phyloP scores from a whole-genome alignment of 225 moss, liverwort and hornwort genomes.

The Polytrichum commune region DNA sequence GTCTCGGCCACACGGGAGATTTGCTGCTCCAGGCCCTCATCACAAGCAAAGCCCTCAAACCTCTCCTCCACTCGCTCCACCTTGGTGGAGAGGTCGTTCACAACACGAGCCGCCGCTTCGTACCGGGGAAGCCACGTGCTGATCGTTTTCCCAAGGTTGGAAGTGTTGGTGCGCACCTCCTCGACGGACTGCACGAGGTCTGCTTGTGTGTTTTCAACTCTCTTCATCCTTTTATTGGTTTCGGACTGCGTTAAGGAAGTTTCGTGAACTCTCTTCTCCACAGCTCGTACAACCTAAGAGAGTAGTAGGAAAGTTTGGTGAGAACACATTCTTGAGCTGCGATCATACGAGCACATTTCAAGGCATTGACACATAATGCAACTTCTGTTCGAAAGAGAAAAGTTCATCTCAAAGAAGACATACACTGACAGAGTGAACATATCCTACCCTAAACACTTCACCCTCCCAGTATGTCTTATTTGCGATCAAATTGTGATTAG shows the following conservation, averaged over 20 bases:
- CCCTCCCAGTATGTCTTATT: neutral
- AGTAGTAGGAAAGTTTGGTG: neutral
- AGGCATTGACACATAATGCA: neutral
- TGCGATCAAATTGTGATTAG: too few relatives aligned
- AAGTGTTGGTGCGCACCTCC: slow-evolving; percentile 53
- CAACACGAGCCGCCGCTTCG: slow-evolving; percentile 67
- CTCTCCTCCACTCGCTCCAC: slow-evolving; percentile 73
- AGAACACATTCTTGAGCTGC: too few relatives aligned
- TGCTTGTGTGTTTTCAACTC: slow-evolving; percentile 58
- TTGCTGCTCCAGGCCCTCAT: slow-evolving; percentile 60
- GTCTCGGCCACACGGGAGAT: slow-evolving; percentile 63
- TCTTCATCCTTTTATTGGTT: slow-evolving; percentile 56
- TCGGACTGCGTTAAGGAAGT: slow-evolving; percentile 49
- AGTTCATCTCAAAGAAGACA: slow-evolving; percentile 4
- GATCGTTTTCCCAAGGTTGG: slow-evolving; percentile 69
- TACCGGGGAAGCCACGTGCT: slow-evolving; percentile 77
- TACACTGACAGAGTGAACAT: neutral
- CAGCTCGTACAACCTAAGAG: slow-evolving; percentile 33
- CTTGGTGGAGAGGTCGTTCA: slow-evolving; percentile 71
- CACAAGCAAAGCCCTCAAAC: slow-evolving; percentile 55
- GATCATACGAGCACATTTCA: too few relatives aligned
- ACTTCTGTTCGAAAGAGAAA: neutral
- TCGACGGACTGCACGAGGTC: slow-evolving; percentile 60
- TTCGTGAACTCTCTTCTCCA: slow-evolving; percentile 57
- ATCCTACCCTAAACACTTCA: neutral